phyloP scores from a whole-genome alignment of 352 stramenopile species.

The Phytophthora foliorum region DNA sequence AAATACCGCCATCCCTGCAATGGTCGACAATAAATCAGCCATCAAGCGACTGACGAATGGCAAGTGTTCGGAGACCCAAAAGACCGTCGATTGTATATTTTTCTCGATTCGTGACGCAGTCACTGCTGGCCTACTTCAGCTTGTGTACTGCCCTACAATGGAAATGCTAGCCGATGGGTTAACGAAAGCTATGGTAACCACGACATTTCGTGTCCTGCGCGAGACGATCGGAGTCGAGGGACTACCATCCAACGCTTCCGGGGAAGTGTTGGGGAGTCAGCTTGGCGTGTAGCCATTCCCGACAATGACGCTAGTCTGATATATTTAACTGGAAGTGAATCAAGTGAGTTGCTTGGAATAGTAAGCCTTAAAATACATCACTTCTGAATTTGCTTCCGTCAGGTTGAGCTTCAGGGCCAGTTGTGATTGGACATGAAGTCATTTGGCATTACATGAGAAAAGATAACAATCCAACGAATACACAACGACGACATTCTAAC shows the following conservation, averaged over 20 bases:
- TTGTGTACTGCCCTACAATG: constrained; percentile 8
- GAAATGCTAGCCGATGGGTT: constrained; percentile 14
- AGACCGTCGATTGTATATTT: constrained; percentile 15
- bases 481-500: too few relatives aligned
- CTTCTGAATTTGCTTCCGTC: too few relatives aligned
- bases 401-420: too few relatives aligned
- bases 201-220: constrained; percentile 4
- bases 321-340: too few relatives aligned
- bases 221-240: not conserved
- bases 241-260: not conserved
- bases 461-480: too few relatives aligned
- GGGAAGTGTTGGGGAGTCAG: too few relatives aligned
- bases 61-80: constrained; percentile 14
- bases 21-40: constrained; percentile 23
- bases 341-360: too few relatives aligned
- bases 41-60: constrained; percentile 11
- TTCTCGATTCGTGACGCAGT: constrained; percentile 17
- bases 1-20: not conserved
- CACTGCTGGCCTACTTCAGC: not conserved
- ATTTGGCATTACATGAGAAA: too few relatives aligned
- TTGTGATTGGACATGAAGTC: too few relatives aligned
- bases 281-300: too few relatives aligned
- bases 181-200: constrained; percentile 4
- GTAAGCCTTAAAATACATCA: too few relatives aligned
- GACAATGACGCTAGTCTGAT: too few relatives aligned